Conservation (phyloP, 31 red algal species). For the Odonthalia washingtoniensis region DNA sequence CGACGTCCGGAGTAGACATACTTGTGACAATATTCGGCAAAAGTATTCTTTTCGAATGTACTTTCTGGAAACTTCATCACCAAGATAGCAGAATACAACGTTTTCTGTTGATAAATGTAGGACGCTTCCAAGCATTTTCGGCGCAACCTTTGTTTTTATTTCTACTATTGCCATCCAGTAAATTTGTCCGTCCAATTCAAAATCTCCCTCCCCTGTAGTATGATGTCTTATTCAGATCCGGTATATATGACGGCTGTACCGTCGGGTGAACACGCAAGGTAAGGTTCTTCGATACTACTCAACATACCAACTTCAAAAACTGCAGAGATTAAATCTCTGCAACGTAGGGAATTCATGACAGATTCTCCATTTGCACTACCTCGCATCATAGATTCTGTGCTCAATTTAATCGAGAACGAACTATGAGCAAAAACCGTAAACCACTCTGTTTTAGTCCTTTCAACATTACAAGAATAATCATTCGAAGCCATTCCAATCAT, state of each 20-base stretch:
- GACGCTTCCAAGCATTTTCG: background rate
- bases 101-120: no score
- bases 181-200: background rate
- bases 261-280: conserved; percentile 37
- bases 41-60: no score
- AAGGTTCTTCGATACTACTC: background rate
- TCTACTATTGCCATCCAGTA: background rate
- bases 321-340: background rate
- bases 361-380: conserved; percentile 29
- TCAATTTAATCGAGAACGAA: conserved; percentile 24
- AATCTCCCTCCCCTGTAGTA: background rate
- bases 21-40: no score
- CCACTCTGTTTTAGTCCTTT: no score
- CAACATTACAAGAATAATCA: no score
- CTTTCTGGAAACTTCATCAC: no score
- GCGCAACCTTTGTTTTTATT: background rate
- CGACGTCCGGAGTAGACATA: no score
- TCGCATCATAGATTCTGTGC: conserved; percentile 34
- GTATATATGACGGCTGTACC: no score
- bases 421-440: no score
- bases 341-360: background rate
- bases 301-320: conserved; percentile 43
- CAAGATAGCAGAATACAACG: no score
- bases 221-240: background rate
- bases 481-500: background rate